Evolutionary conservation across 139 green algal genomes (phyloP), one percentile per base, ranked within the genome.

Genomic region (Chlorella vulgaris): DNA sequence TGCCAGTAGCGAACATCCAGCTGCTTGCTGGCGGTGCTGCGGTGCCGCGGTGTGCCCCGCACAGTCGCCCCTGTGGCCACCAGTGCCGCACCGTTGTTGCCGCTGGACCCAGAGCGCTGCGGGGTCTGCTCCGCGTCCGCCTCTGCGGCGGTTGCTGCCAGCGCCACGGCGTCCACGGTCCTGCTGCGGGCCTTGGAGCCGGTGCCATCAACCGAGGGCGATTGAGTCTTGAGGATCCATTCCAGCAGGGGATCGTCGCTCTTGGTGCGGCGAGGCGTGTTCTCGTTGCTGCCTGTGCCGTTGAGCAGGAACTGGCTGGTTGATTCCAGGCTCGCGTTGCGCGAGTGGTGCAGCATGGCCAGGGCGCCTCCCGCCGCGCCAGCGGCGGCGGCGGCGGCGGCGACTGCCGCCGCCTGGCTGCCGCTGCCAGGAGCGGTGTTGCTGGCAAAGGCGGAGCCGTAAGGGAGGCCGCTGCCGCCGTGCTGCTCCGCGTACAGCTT

Each of bases 1-100:
- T 80, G 39, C 74, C 74, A 80, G 3, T 61, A 36, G 4, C 74
- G 74, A 55, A 80, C 58, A 38, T 80, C 74, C 73, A 77, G 33
- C 35, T 39, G 31, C 53, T 67, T 67, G 73, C 26, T 36, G 53
- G 29, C 7, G 28, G 33, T 24, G 55, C 28, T 15, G 21, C 38
- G 38, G 28, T 58, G 55, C 28, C 29, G 47, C 7, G 55, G 58
- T 8, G 55, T 69, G 51, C 35, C 38, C 4, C 39, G 36, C 13
- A 28, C 51, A 24, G 29, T 29, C n/a, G 62, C 62, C 62, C 62
- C 29, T 28, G 62, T n/a, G n/a, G n/a, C 31, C 62, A 29, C 18
- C n/a, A 40, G 62, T 18, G 62, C 28, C 58, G 15, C 47, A 58
- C 47, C 47, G 47, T 29, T 67, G 58, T 21, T 67, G 58, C 58